phyloP scores from a whole-genome alignment of 2,329 filamentous ascomycete species.

The Alternaria novae-zelandiae region DNA sequence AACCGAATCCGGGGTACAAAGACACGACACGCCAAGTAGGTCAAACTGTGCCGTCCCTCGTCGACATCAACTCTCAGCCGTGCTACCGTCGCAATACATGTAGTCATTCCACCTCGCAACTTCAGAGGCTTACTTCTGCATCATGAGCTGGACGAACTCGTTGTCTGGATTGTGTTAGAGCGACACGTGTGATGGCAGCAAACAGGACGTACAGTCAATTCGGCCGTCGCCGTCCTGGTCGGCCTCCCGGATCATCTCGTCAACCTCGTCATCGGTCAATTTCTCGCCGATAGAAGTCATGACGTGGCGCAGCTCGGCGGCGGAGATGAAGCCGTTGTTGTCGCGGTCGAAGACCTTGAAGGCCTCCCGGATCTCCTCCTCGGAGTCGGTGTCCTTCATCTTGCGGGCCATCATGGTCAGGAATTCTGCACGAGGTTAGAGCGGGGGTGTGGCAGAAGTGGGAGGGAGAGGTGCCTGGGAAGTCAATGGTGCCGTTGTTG shows the following conservation, averaged over 20 bases:
- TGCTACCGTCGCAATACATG: slow-evolving; percentile 38
- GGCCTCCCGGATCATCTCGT: slow-evolving; percentile 70
- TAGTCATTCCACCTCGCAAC: slow-evolving; percentile 35
- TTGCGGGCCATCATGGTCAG: slow-evolving; percentile 70
- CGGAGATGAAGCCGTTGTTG: slow-evolving; percentile 69
- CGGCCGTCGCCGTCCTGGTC: slow-evolving; percentile 69
- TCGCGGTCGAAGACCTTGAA: slow-evolving; percentile 72
- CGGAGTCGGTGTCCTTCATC: slow-evolving; percentile 67
- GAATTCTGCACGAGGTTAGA: slow-evolving; percentile 57
- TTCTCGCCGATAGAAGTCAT: slow-evolving; percentile 71
- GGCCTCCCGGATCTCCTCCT: slow-evolving; percentile 69
- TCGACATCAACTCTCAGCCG: slow-evolving; percentile 36
- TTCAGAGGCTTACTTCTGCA: slow-evolving; percentile 56
- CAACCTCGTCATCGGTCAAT: slow-evolving; percentile 67
- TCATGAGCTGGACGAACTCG: slow-evolving; percentile 64
- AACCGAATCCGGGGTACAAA: slow-evolving; percentile 10
- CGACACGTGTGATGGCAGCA: background rate
- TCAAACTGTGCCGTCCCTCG: slow-evolving; percentile 26
- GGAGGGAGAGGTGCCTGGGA: slow-evolving; percentile 56
- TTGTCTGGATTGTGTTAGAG: slow-evolving; percentile 52
- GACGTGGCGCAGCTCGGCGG: slow-evolving; percentile 66
- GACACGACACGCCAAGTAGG: slow-evolving; percentile 10
- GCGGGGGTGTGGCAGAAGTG: background rate
- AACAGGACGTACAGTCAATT: slow-evolving; percentile 63
- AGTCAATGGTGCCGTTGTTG: slow-evolving; percentile 70